These are phyloP conservation scores for Cucumis hystrix DNA, from an alignment of 306 rosid genomes.

Conservation along the genomic window DNA sequence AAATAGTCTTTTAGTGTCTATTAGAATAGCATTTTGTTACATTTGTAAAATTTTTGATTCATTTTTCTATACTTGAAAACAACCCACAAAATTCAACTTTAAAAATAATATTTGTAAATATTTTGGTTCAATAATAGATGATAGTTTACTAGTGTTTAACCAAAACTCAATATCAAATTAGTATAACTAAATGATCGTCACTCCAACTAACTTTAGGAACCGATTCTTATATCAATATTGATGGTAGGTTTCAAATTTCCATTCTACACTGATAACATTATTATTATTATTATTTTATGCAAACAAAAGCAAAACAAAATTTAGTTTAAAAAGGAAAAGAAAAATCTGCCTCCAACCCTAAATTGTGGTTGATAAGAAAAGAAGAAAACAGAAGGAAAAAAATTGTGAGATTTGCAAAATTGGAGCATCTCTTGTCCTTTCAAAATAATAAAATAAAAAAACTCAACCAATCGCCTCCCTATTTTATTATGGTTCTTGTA, in stretches of 20 bases:
- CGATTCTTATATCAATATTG: too few relatives aligned
- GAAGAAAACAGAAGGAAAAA: background rate
- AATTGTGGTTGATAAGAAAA: background rate
- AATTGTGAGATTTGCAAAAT: background rate
- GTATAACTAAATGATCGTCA: too few relatives aligned
- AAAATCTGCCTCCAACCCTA: background rate
- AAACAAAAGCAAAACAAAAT: background rate
- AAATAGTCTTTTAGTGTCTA: too few relatives aligned
- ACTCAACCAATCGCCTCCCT: background rate
- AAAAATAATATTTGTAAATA: too few relatives aligned
- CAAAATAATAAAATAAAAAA: background rate
- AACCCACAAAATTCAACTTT: too few relatives aligned
- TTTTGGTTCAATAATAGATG: too few relatives aligned
- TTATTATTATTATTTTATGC: too few relatives aligned
- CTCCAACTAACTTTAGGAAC: background rate
- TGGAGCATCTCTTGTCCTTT: background rate
- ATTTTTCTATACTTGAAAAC: too few relatives aligned
- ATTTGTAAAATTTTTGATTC: too few relatives aligned
- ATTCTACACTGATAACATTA: background rate
- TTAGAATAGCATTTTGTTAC: too few relatives aligned
- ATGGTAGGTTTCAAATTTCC: background rate
- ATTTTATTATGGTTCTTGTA: background rate
- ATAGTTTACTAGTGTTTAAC: too few relatives aligned
- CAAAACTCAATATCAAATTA: too few relatives aligned
- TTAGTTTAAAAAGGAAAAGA: background rate